Evolutionary conservation across 2,329 filamentous ascomycete species (phyloP).

Genomic region (Didymella keratinophila): DNA sequence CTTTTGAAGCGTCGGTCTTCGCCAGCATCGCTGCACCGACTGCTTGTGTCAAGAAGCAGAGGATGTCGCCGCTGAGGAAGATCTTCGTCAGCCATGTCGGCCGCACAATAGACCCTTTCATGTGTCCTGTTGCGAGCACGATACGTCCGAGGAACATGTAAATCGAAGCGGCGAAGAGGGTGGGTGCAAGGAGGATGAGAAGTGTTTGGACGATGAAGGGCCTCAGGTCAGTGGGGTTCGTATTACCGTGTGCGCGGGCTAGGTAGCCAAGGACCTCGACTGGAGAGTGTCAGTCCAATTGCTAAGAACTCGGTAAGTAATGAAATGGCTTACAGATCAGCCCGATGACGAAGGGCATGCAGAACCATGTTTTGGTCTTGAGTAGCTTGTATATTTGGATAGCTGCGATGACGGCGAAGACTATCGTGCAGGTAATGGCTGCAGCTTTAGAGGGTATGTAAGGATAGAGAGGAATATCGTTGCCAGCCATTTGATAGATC

Average conservation of each 20-base stretch:
- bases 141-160: conserved; percentile 49
- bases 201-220: conserved; percentile 49
- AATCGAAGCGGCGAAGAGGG: conserved; percentile 53
- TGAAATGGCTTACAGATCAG: conserved; percentile 21
- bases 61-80: conserved; percentile 62
- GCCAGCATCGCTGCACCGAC: conserved; percentile 46
- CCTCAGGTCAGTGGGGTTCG: conserved; percentile 5
- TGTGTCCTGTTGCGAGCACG: conserved; percentile 46
- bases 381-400: conserved; percentile 54
- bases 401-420: conserved; percentile 54
- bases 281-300: background rate
- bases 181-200: conserved; percentile 51
- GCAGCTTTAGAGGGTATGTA: conserved; percentile 56
- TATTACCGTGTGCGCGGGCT: background rate
- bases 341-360: conserved; percentile 55
- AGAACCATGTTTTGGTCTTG: conserved; percentile 58
- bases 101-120: conserved; percentile 20
- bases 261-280: conserved; percentile 5
- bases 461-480: background rate
- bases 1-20: conserved; percentile 20
- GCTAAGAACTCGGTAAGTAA: background rate
- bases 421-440: conserved; percentile 55
- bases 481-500: background rate
- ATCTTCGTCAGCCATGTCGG: conserved; percentile 41
- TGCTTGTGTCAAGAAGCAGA: conserved; percentile 60